Conservation (phyloP, 768 basidiomycete species). For the Tylopilus balloui region DNA sequence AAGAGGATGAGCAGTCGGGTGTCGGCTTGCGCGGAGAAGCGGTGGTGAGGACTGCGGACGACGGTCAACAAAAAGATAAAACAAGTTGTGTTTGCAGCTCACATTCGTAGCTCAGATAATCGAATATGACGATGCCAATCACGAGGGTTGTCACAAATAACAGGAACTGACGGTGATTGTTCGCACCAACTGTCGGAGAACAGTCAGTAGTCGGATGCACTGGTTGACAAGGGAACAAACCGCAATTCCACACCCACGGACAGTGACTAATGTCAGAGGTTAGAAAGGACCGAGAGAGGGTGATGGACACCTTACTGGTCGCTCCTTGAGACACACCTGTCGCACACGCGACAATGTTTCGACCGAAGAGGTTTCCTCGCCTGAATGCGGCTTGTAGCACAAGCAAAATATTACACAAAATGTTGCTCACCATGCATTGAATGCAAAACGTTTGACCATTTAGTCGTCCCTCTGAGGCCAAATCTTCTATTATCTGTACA, state of each 20-base stretch:
- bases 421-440: conserved; percentile 73
- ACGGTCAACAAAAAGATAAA: background rate
- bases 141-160: conserved; percentile 89
- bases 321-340: conserved; percentile 82
- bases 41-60: conserved; percentile 50
- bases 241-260: conserved; percentile 99
- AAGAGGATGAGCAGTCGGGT: conserved; percentile 25
- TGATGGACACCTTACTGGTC: conserved; percentile 70
- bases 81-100: conserved; percentile 28
- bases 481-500: conserved; percentile 77
- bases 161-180: conserved; percentile 95
- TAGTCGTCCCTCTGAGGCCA: conserved; percentile 80
- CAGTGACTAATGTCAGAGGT: conserved; percentile 63
- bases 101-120: conserved; percentile 83
- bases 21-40: conserved; percentile 17
- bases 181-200: conserved; percentile 63
- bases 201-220: background rate
- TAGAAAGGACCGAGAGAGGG: background rate
- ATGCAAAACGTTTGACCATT: conserved; percentile 98
- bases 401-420: background rate
- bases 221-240: conserved; percentile 41
- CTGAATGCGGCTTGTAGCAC: conserved; percentile 30
- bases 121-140: conserved; percentile 72
- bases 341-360: conserved; percentile 92
- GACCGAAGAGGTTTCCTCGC: conserved; percentile 88